Evolutionary conservation across 2,329 filamentous ascomycete genomes (phyloP), one percentile per base, ranked within the genome.

Genomic region (Pseudocercospora crystallina): DNA sequence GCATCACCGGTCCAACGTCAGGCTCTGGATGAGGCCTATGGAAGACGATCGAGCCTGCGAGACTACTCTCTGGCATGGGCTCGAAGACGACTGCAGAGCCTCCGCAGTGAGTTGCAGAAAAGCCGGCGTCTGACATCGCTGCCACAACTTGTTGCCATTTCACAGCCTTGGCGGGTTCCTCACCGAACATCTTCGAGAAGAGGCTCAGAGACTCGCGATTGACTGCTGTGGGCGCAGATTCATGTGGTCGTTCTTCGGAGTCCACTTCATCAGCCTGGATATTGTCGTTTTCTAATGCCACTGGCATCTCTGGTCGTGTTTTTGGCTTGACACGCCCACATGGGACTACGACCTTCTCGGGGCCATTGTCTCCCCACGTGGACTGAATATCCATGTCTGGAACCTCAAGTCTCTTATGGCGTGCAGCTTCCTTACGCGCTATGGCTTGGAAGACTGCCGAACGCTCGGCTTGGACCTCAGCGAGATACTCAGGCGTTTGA

Each of bases 81-180:
- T 17, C 30, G 47, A 50, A 53, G 20, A 30, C 36, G 14, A 53
- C 47, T 8, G 54, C 51, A 15, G 42, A 46, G 9, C 53, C 53
- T 10, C 43, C 45, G 26, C 32, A 39, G 13, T 50, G 42, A 2
- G 43, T 43, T 7, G 47, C 50, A 2, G 41, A 26, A 34, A 56
- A 50, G 17, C 53, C 53, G 10, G 50, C 50, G 29, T 56, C 53
- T 2, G 50, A 26, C 49, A 53, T 50, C 14, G 50, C 49, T 2
- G 45, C 33, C 5, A 56, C 41, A 15, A 56, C 17, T 29, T 53
- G 38, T 29, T 53, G 45, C 50, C 53, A 53, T 37, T 49, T 49
- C 35, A 53, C 20, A 5, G 20, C 14, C 0, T 39, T 20, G 1
- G 40, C 40, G 17, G 9, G 2, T 0, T 2, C 14, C 2, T 8